Evolutionary conservation across 2,329 filamentous ascomycete genomes (phyloP), one percentile per base, ranked within the genome.

Genomic region (Penicillium griseofulvum): DNA sequence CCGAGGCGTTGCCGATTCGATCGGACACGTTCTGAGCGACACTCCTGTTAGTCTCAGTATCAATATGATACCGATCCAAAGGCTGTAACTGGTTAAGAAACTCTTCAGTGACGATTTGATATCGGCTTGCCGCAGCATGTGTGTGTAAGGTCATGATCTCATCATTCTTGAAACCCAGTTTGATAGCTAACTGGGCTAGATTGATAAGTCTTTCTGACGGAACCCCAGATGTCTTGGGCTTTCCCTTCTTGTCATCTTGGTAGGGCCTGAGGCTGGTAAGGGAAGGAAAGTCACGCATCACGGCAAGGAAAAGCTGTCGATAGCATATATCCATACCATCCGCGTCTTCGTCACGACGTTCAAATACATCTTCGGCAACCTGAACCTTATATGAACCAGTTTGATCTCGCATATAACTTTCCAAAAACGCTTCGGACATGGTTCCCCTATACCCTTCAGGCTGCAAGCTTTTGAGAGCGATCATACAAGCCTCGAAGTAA

Each of bases 41-140:
- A 9, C 46, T 38, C 17, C 10, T 31, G 7, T 38, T 54, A 24
- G 24, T 48, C 36, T 43, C 34, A 9, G 37, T 29, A 29, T 45
- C 28, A 33, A 48, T 24, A 28, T 47, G 16, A 48, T 47, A 54
- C 16, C 51, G 44, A 48, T 54, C 51, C 8, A 29, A 16, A 34
- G 44, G 51, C 33, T 48, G 44, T 33, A 54, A n/a, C 29, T 54
- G 22, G 39, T 41, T 31, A 19, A 50, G 51, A 54, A 48, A 54
- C 41, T 54, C 37, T 42, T 38, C 9, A 37, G 51, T 48, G n/a
- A 31, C 51, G 39, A 37, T 29, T 41, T 19, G 19, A 43, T 54
- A 48, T 41, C 36, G 36, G 44, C 10, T 29, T n/a, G 5, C n/a
- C n/a, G n/a, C 10, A 44, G 36, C n/a, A 29, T 42, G 14, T 43